Evolutionary conservation across 2,329 filamentous ascomycete genomes (phyloP).

Genomic region (Aspergillus ibericus): DNA sequence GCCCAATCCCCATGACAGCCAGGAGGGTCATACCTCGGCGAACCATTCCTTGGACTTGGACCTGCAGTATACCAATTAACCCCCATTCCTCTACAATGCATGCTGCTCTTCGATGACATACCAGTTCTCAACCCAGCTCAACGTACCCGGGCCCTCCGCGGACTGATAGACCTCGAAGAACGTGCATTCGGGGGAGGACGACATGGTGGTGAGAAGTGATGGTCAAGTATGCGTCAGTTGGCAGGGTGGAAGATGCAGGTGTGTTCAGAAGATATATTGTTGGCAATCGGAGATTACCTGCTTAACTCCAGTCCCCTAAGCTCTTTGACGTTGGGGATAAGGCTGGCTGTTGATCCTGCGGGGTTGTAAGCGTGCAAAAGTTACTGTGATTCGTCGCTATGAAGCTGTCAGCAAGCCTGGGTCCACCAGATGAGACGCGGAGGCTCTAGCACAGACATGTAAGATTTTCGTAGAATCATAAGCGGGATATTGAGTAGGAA

Average conservation of each 20-base stretch:
- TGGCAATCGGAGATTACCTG: too few species aligned
- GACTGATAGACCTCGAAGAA: slow-evolving; percentile 48
- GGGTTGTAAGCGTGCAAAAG: too few species aligned
- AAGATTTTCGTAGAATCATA: too few species aligned
- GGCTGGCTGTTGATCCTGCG: too few species aligned
- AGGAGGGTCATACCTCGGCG: slow-evolving; percentile 16
- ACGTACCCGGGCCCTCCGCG: slow-evolving; percentile 37
- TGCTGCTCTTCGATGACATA: slow-evolving; percentile 10
- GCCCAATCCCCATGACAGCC: not conserved
- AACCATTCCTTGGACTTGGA: slow-evolving; percentile 34
- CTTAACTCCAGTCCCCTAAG: too few species aligned
- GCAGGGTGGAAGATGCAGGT: too few species aligned
- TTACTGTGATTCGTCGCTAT: too few species aligned
- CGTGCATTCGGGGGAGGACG: slow-evolving; percentile 39
- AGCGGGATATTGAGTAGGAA: not conserved
- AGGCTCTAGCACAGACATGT: not conserved
- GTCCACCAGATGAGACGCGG: not conserved
- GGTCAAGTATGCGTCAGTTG: too few species aligned
- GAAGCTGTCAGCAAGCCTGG: too few species aligned
- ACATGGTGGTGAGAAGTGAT: too few species aligned
- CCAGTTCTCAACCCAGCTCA: slow-evolving; percentile 48
- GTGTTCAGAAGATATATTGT: too few species aligned
- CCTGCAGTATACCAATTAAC: slow-evolving; percentile 12
- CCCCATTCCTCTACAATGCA: not conserved
- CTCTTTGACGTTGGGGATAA: too few species aligned